Evolutionary conservation across 75 land plant genomes (phyloP), one percentile per base, ranked within the genome.

Genomic region (Cupressus sempervirens): DNA sequence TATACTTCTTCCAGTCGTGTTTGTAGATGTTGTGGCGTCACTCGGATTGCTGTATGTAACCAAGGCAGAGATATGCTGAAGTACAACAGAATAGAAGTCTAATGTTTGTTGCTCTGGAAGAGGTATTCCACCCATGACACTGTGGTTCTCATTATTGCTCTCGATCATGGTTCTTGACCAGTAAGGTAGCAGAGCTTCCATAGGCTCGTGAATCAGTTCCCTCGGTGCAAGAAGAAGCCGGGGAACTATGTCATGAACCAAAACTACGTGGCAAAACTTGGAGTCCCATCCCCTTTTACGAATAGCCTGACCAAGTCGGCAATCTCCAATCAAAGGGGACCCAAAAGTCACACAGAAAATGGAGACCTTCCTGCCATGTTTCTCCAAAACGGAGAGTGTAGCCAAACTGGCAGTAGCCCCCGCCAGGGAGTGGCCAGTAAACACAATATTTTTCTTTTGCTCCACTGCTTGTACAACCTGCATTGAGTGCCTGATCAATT

Each of bases 281-380:
- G 58, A 9, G 3, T 87, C 72, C 94, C 96, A 93, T 45, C 75
- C 86, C 74, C 91, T 91, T 20, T 94, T 84, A 12, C 84, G 62
- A 41, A 91, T 80, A 8, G 92, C 91, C 81, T 93, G 92, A 43
- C 48, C 67, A 40, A 93, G 65, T 23, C 86, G 77, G 35, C 45
- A 9, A 65, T 93, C 90, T 23, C 94, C 94, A 1, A 94, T 83
- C 15, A 94, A 89, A 20, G 94, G 94, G 18, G 89, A 87, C 7
- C 96, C 96, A 84, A 94, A 94, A 4, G 96, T 93, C 0, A 94
- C 41, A 52, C 96, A 94, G 5, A 43, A 41, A 40, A 88, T 86
- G 34, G 32, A 20, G 3, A 11, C 13, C n/a, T 10, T 82, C 4
- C n/a, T 16, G 36, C 32, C 29, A 40, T 46, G 10, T 32, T 50